Base-by-base conservation (phyloP, 202 grass and related monocot species). In the Panicum hallii region DNA sequence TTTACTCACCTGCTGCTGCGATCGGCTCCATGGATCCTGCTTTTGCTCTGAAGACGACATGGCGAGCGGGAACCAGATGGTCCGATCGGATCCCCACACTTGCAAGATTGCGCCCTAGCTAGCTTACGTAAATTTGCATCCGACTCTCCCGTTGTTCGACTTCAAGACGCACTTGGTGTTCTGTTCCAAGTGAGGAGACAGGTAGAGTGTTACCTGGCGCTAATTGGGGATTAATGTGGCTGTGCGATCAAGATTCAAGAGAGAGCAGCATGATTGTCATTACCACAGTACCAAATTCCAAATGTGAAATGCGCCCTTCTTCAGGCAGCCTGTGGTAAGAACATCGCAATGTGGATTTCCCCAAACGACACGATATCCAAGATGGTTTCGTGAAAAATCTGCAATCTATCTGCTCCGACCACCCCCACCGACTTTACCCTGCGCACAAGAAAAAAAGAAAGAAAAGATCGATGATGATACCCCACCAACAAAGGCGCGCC, bases 101-200 rank as follows among this genome's bases (percentile, higher is more conserved):
- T 77, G 62, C 49, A 66, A 63, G 65, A 16, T 19, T 71, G 63
- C 26, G 56, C 3, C 77, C 44, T 9, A 44, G 11, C 44, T 9
- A 44, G 11, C 56, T 77, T 84, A 47, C 74, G 86, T 88, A 48
- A 72, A 66, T 65, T 65, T 78, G 12, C 36, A 78, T 47, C 68
- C 30, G 72, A 38, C 79, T 15, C 13, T 45, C 26, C 77, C 2
- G 17, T 49, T 63, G 77, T 14, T 74, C 36, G 36, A 38, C 36
- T 38, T 38, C 36, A 4, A 38, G 4, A 38, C 36, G 36, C 36
- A 38, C 36, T 38, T 38, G 36, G 36, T 38, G 36, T 38, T 38
- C 36, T 4, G 36, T 38, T 50, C 67, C 67, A 22, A 86, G 53
- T 22, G 2, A 54, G 64, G 72, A 78, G 74, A 54, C 55, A 47